Evolutionary conservation across 768 basidiomycete species (phyloP), one percentile per base, ranked within the genome.

Genomic region (Coprinopsis marcescibilis): DNA sequence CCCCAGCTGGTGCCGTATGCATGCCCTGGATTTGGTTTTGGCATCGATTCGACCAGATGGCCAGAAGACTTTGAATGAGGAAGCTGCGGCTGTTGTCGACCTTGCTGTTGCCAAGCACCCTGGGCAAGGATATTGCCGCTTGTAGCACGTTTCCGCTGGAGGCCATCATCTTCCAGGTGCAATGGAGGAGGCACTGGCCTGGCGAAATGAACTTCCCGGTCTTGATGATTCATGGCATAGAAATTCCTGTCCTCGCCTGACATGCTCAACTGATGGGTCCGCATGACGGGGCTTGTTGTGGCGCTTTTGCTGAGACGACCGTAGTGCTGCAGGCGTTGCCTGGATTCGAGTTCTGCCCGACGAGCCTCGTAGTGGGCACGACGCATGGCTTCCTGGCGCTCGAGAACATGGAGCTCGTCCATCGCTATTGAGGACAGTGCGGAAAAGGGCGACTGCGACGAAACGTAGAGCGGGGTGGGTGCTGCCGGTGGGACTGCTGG

Each of bases 361-460:
- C 79, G 72, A 8, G 82, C 76, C 60, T 92, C 89, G 65, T 84
- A 95, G 60, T 91, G 86, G n/a, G 89, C 90, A 27, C 91, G 74
- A 15, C 91, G 75, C 25, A 82, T 63, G 2, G 89, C 85, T 62
- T 96, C 94, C 50, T 83, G 77, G 30, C 83, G 83, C 61, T 98
- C 94, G 24, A 98, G 81, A 55, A 84, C 82, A 57, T 88, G 85
- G 6, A 98, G 76, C 60, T 96, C 90, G 48, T 90, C 90, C 67
- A 94, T 85, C 2, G 93, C 92, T 15, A 86, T 69, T 24, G 69
- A 83, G 36, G 85, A 84, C 15, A 89, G 64, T 1, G 84, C 73
- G n/a, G 78, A 77, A 56, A 88, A 80, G 2, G 85, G 72, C n/a
- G 46, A 47, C 21, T 36, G 17, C 17, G 40, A 20, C 20, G 23